Evolutionary conservation across 1,139 yeast genomes (phyloP).

Genomic region (Kodamaea suecica): DNA sequence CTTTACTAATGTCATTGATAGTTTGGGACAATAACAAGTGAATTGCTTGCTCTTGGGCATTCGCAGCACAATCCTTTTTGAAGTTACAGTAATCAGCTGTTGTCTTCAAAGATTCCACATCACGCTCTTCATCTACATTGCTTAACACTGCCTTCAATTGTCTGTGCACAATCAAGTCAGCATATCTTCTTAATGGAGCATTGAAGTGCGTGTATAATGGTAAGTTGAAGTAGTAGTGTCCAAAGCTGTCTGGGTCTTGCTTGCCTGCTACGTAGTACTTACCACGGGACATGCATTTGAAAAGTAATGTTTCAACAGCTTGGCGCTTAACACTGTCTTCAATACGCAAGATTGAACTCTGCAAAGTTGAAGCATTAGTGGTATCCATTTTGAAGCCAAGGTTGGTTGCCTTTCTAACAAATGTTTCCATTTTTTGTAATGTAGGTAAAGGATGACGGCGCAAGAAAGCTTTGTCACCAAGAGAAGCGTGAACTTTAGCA

Average conservation of each 20-base stretch:
- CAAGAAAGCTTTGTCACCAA: constrained; percentile 79
- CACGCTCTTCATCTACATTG: constrained; percentile 38
- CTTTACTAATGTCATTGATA: constrained; percentile 71
- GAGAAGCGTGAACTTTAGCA: constrained; percentile 65
- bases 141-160: constrained; percentile 71
- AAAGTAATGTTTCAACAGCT: constrained; percentile 75
- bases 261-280: constrained; percentile 87
- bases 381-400: constrained; percentile 74
- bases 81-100: constrained; percentile 91
- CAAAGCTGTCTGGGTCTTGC: constrained; percentile 73
- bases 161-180: constrained; percentile 89
- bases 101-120: constrained; percentile 70
- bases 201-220: constrained; percentile 92
- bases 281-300: constrained; percentile 81
- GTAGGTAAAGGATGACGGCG: constrained; percentile 89
- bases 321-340: constrained; percentile 63
- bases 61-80: constrained; percentile 90
- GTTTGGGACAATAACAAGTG: constrained; percentile 84
- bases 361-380: constrained; percentile 67
- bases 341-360: constrained; percentile 65
- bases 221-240: constrained; percentile 76
- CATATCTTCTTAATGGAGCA: constrained; percentile 89
- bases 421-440: constrained; percentile 74
- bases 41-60: constrained; percentile 92
- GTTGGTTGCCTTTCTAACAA: constrained; percentile 64